phyloP scores from a whole-genome alignment of 225 moss, liverwort and hornwort genomes.

The Physcomitrellopsis africana region DNA sequence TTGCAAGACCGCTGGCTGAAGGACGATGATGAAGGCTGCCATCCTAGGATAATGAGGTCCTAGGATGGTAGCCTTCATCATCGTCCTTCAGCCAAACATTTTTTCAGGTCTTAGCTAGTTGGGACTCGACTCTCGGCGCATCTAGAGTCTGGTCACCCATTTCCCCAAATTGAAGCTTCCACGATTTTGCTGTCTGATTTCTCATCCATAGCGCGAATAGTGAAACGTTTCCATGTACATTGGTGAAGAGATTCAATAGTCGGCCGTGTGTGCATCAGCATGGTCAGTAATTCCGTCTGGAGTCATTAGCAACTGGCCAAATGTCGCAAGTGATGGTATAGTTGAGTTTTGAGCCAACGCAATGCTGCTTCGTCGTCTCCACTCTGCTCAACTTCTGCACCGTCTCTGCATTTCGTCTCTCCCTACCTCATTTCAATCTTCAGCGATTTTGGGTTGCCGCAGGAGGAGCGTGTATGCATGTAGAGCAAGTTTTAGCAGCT shows the following conservation, averaged over 20 bases:
- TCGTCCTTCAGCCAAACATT: no score
- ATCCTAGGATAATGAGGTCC: background rate
- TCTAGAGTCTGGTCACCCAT: background rate
- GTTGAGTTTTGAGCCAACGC: background rate
- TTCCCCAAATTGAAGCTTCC: background rate
- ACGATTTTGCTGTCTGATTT: background rate
- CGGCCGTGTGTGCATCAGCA: background rate
- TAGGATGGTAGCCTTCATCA: no score
- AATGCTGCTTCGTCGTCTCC: conserved; percentile 42
- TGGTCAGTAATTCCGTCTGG: no score
- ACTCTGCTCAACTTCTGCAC: conserved; percentile 24
- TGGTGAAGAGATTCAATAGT: background rate
- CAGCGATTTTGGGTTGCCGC: background rate
- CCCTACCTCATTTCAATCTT: background rate
- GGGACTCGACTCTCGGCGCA: background rate
- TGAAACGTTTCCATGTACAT: background rate
- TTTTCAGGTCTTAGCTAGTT: background rate
- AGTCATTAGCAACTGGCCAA: background rate
- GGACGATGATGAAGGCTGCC: background rate
- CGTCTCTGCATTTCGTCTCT: conserved; percentile 20
- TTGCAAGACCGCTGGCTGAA: no score
- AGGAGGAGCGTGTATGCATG: conserved; percentile 11
- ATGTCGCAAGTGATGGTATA: background rate
- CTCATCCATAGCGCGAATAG: background rate
- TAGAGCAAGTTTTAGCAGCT: conserved; percentile 25